Base-by-base conservation (phyloP, 2,329 filamentous ascomycete species). In the Teratosphaeria zuluensis region DNA sequence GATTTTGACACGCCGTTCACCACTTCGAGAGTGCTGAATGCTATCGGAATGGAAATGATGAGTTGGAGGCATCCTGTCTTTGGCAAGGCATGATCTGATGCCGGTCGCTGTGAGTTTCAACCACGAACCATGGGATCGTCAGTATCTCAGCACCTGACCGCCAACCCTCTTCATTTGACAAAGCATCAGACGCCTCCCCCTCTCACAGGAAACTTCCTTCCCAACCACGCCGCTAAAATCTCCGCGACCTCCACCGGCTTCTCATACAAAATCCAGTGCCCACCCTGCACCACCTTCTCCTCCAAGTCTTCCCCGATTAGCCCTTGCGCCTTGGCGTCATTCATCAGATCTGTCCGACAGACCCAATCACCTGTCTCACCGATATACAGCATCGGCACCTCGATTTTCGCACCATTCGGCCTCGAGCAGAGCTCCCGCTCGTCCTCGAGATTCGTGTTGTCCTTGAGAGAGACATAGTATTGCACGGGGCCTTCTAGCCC, bases 371-470 rank as follows among this genome's bases (percentile, higher is more conserved):
- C 56, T 4, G 59, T 70, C 32, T 66, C 64, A 0, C 68, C 70
- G 55, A 76, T 66, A 48, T 70, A 76, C 42, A 76, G 59, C 53
- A 70, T 56, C 0, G 75, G 75, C 32, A 76, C 72, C 24, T 67
- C 69, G 16, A 74, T 72, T 28, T 65, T 64, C 30, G 64, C 67
- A 32, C 68, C 63, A 30, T 66, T 59, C n/a, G 67, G 38, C 19
- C 21, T 48, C 42, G 42, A n/a, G 33, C 70, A 64, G 62, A 57
- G 53, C 31, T 8, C 53, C 54, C 51, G 62, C 64, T 58, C 67
- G 52, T 70, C 68, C 55, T 68, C 64, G 2, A 69, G 46, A 63
- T 66, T 68, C 1, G 65, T 65, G 53, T 69, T 68, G 7, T 67
- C 60, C 48, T 62, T 64, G 46, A 70, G 53, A 0, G 69, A 67